Evolutionary conservation across 495 filamentous ascomycete species (phyloP), one percentile per base, ranked within the genome.

Genomic region (Hamigera avellanea): DNA sequence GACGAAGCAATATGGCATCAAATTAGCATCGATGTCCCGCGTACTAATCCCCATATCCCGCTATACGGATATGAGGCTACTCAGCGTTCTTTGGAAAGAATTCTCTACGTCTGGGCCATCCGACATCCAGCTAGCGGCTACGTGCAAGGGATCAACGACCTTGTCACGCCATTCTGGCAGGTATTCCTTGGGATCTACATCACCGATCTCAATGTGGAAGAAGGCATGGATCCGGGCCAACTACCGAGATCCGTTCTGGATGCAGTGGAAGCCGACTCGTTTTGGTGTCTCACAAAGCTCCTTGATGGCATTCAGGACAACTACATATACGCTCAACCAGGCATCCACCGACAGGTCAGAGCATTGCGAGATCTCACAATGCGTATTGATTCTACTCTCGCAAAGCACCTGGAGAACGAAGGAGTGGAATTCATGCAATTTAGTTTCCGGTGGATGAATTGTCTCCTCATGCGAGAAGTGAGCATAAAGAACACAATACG

Each of bases 391-490:
- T 72, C 72, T 19, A 66, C 73, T 1, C 70, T 98, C 39, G 84
- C 86, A 9, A 87, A 82, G 41, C 91, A 98, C 51, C 67, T 98
- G 13, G 84, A 93, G 49, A 71, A 71, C 15, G 85, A 96, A 53
- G 80, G 83, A 8, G 86, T 98, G 18, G 93, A 98, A 55, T 98
- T 98, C 48, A 96, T 98, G 57, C 91, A 98, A 53, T 98, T 98
- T 53, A 93, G 86, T 55, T 98, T 98, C 55, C 73, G 91, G 40
- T 98, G 91, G 91, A 96, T 98, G 91, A 98, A 98, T 49, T 98
- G 91, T 51, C 71, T 98, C 41, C 66, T 98, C 45, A 98, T 98
- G 91, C 72, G 91, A 42, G 91, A 98, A 59, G 82, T 98, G 41
- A 93, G 80, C 56, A 86, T 98, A 27, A 83, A 78, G 57, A 95